Conservation (phyloP, 2,329 filamentous ascomycete genomes). For the Camillea tinctor region DNA sequence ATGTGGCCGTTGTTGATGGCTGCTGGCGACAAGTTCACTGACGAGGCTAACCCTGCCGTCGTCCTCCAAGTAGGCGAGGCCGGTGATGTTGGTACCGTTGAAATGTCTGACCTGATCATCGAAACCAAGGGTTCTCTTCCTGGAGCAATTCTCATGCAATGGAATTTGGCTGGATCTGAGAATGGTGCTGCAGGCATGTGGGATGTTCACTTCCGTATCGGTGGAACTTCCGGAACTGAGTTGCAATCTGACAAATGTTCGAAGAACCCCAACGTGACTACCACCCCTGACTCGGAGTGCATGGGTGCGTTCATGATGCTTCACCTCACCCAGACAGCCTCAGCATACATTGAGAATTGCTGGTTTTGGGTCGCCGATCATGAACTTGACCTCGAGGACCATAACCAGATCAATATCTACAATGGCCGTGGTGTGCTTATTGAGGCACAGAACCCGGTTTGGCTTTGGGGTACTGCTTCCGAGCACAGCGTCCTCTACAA, state of each 20-base stretch:
- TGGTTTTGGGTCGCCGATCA: conserved; percentile 93
- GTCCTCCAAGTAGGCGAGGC: conserved; percentile 80
- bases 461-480: conserved; percentile 76
- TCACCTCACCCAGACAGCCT: conserved; percentile 61
- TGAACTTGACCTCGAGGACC: conserved; percentile 73
- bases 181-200: conserved; percentile 78
- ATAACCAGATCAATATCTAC: conserved; percentile 82
- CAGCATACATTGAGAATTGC: conserved; percentile 81
- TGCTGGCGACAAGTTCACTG: conserved; percentile 68
- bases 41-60: conserved; percentile 74
- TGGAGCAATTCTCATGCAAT: conserved; percentile 87
- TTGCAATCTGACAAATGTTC: conserved; percentile 77
- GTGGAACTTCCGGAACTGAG: conserved; percentile 79
- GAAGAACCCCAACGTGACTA: conserved; percentile 68
- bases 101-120: conserved; percentile 86
- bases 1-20: conserved; percentile 91
- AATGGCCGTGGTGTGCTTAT: conserved; percentile 82
- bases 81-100: conserved; percentile 75
- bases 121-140: conserved; percentile 79
- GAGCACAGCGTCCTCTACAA: conserved; percentile 72
- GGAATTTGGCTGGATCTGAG: conserved; percentile 72
- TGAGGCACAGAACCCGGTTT: conserved; percentile 73
- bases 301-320: conserved; percentile 71
- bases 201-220: conserved; percentile 95
- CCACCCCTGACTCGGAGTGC: conserved; percentile 64